A percentile compares a stretch with the other conserved stretches of the same genome.
These are phyloP conservation scores for Claviceps digitariae DNA, from an alignment of 2,329 filamentous ascomycete genomes.

Conservation along the genomic window DNA sequence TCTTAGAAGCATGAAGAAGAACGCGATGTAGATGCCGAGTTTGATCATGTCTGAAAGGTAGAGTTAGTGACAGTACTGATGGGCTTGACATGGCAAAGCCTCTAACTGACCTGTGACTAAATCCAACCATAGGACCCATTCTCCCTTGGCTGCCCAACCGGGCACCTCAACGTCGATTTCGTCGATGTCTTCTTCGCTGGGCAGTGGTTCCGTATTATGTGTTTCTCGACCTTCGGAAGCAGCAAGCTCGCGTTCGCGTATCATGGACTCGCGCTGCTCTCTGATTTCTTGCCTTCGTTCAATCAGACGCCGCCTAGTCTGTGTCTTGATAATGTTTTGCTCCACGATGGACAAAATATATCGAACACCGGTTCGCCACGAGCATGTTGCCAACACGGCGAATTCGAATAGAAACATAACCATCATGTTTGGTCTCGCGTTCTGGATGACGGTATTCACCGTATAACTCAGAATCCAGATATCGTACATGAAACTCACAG, in stretches of 20 bases:
- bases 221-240: constrained; percentile 47
- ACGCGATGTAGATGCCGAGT: constrained; percentile 73
- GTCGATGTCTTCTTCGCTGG: constrained; percentile 63
- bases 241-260: constrained; percentile 33
- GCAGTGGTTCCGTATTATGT: constrained; percentile 34
- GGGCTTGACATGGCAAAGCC: background rate
- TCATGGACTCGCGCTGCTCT: constrained; percentile 39
- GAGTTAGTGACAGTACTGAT: background rate
- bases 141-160: constrained; percentile 92
- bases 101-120: constrained; percentile 54
- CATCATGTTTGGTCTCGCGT: constrained; percentile 96
- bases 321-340: constrained; percentile 57
- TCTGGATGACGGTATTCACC: constrained; percentile 67
- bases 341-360: constrained; percentile 73
- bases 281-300: constrained; percentile 56
- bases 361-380: constrained; percentile 62
- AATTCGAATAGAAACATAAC: constrained; percentile 99
- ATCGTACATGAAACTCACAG: constrained; percentile 70
- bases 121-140: constrained; percentile 82
- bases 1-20: constrained; percentile 83
- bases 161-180: constrained; percentile 92
- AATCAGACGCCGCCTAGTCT: constrained; percentile 56
- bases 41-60: constrained; percentile 64
- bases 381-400: constrained; percentile 69
- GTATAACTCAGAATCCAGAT: constrained; percentile 68